A percentile compares a stretch with the other conserved stretches of the same genome.
These are phyloP conservation scores for Blastomyces parvus DNA, from an alignment of 2,329 filamentous ascomycete species.

Conservation along the genomic window DNA sequence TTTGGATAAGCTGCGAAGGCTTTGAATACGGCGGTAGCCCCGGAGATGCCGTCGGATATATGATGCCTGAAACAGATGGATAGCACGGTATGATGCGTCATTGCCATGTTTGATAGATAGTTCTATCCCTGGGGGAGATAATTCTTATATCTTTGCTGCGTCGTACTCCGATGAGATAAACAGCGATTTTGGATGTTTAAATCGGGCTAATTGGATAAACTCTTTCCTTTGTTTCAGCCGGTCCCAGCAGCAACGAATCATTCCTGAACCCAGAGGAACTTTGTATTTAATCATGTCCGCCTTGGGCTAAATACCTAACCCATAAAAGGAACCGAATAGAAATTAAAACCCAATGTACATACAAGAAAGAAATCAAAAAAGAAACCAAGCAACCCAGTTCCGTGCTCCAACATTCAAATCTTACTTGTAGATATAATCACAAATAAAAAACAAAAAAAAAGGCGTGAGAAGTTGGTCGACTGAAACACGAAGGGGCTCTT, in stretches of 20 bases:
- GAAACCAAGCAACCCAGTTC: neutral
- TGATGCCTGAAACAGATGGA: neutral
- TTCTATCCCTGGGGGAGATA: neutral
- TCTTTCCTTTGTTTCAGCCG: neutral
- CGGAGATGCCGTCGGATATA: neutral
- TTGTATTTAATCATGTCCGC: neutral
- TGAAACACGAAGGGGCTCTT: neutral
- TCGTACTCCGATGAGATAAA: neutral
- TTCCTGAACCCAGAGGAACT: neutral
- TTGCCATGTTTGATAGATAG: neutral
- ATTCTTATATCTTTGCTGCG: neutral
- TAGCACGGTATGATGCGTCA: neutral
- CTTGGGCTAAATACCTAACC: neutral
- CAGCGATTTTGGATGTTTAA: neutral
- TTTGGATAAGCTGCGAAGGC: neutral
- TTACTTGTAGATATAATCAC: neutral
- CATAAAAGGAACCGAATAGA: neutral
- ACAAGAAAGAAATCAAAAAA: neutral
- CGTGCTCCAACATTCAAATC: neutral
- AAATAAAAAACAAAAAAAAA: neutral
- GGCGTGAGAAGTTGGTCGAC: neutral
- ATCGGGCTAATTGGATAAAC: neutral
- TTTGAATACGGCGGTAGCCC: neutral
- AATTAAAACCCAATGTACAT: neutral
- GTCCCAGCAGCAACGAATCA: neutral